Conservation (phyloP, 2,329 filamentous ascomycete genomes). For the Diplodia mutila region DNA sequence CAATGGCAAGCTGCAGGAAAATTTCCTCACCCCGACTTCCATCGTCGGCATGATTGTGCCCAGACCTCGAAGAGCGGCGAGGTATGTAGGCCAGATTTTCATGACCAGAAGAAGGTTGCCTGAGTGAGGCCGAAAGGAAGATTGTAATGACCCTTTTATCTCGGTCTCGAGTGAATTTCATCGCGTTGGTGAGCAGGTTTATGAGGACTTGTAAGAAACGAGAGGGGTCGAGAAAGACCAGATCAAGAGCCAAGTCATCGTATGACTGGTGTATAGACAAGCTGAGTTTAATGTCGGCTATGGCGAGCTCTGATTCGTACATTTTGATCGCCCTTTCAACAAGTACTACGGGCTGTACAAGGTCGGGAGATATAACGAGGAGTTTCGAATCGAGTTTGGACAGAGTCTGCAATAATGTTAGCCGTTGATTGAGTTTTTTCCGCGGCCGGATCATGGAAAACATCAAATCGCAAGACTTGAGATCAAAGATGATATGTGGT, state of each 20-base stretch:
- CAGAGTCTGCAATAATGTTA: slow-evolving; percentile 1
- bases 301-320: slow-evolving; percentile 33
- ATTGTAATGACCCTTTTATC: slow-evolving; percentile 39
- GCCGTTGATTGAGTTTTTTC: neutral
- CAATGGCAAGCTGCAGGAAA: slow-evolving; percentile 26
- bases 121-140: slow-evolving; percentile 33
- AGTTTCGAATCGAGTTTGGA: slow-evolving; percentile 30
- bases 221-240: slow-evolving; percentile 28
- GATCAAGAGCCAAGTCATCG: slow-evolving; percentile 27
- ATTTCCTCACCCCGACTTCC: slow-evolving; percentile 27
- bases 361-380: slow-evolving; percentile 32
- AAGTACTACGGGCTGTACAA: slow-evolving; percentile 29
- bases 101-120: slow-evolving; percentile 16
- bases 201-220: slow-evolving; percentile 33
- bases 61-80: slow-evolving; percentile 18
- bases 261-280: slow-evolving; percentile 28
- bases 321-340: slow-evolving; percentile 33
- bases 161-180: slow-evolving; percentile 37
- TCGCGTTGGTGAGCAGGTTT: slow-evolving; percentile 39
- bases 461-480: too few species aligned
- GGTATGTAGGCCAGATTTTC: slow-evolving; percentile 28
- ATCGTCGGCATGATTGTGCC: slow-evolving; percentile 27
- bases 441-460: neutral
- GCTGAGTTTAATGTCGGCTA: slow-evolving; percentile 27
- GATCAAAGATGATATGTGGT: neutral